These are phyloP conservation scores for Flaveria robusta DNA, from an alignment of 129 eudicot genomes.

Conservation along the genomic window DNA sequence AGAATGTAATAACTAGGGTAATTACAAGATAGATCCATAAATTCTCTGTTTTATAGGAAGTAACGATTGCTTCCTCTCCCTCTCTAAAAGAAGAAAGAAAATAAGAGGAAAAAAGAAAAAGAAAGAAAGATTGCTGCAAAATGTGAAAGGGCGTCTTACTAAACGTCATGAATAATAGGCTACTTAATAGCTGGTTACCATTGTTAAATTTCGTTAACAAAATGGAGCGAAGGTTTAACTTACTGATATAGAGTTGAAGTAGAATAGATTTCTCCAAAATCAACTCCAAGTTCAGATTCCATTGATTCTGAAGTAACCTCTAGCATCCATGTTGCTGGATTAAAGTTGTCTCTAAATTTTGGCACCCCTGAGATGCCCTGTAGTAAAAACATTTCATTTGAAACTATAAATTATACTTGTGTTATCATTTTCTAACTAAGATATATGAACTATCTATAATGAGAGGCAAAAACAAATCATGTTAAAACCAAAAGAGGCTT, in stretches of 20 bases:
- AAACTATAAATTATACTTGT: too few species aligned
- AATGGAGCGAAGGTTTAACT: slow-evolving; percentile 16
- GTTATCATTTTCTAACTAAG: slow-evolving; percentile 10
- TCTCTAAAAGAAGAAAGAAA: neutral
- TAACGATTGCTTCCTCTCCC: neutral
- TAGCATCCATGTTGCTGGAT: slow-evolving; percentile 74
- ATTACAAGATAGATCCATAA: neutral
- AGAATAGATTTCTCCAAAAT: slow-evolving; percentile 55
- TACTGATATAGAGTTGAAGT: slow-evolving; percentile 44
- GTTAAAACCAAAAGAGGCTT: neutral
- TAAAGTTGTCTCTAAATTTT: slow-evolving; percentile 51
- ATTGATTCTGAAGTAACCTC: slow-evolving; percentile 62
- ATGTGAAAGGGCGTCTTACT: neutral
- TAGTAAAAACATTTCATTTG: slow-evolving; percentile 14
- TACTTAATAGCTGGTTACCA: neutral
- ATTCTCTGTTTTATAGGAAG: neutral
- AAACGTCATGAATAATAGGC: neutral
- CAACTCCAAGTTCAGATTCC: slow-evolving; percentile 59
- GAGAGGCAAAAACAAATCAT: neutral
- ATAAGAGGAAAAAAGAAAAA: too few species aligned
- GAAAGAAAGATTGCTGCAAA: too few species aligned
- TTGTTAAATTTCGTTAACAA: neutral
- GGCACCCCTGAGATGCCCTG: slow-evolving; percentile 56
- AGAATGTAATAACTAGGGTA: neutral
- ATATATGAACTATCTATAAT: neutral